Conservation (phyloP, 768 basidiomycete species). For the Lactarius sanguifluus region DNA sequence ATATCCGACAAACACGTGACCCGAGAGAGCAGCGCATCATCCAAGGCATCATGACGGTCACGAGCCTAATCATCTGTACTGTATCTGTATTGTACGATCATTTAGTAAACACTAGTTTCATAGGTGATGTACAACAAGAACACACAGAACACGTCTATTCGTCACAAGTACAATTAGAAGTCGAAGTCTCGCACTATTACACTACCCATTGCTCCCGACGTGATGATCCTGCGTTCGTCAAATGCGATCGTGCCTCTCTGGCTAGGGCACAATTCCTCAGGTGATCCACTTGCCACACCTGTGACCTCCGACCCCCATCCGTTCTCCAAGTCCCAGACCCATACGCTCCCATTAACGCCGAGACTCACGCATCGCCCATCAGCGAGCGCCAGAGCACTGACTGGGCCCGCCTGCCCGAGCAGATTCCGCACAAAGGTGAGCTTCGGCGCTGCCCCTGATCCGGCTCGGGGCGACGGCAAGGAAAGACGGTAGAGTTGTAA, state of each 20-base stretch:
- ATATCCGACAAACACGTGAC: slow-evolving; percentile 7
- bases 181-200: slow-evolving; percentile 59
- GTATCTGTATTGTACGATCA: too few relatives aligned
- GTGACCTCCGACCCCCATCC: slow-evolving; percentile 42
- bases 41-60: too few relatives aligned
- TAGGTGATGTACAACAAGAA: too few relatives aligned
- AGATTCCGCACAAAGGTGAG: slow-evolving; percentile 70
- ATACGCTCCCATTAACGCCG: slow-evolving; percentile 67
- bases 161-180: slow-evolving; percentile 38
- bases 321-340: slow-evolving; percentile 85
- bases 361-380: slow-evolving; percentile 83
- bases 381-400: slow-evolving; percentile 67
- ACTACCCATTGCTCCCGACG: slow-evolving; percentile 35
- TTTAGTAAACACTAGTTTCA: too few relatives aligned
- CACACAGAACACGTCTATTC: not conserved
- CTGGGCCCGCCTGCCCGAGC: slow-evolving; percentile 65
- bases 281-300: slow-evolving; percentile 35
- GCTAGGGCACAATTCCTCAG: slow-evolving; percentile 5
- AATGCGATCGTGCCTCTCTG: slow-evolving; percentile 54
- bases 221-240: slow-evolving; percentile 74
- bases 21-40: not conserved
- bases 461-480: slow-evolving; percentile 49
- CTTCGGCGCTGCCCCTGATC: slow-evolving; percentile 56
- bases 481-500: slow-evolving; percentile 76
- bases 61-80: too few relatives aligned